Percentiles rank a stretch among this genome's conserved stretches.
These are phyloP conservation scores for Chlamydomonas sphaeroides DNA, from an alignment of 139 green algal genomes.

Conservation along the genomic window DNA sequence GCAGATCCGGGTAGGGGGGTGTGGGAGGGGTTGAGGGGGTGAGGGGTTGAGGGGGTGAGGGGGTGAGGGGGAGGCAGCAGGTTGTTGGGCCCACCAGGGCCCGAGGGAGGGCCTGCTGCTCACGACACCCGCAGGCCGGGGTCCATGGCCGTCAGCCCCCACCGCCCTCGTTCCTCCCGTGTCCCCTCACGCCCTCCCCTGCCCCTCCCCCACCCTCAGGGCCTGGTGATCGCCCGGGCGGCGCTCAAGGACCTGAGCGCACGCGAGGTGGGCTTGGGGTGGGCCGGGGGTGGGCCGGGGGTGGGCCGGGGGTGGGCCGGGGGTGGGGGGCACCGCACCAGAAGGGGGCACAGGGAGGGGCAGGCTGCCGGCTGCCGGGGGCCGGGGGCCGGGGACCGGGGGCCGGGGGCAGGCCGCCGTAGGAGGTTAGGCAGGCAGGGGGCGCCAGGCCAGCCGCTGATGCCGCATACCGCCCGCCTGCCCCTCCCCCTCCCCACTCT, in stretches of 20 bases:
- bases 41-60: neutral
- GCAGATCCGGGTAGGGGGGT: constrained; percentile 5
- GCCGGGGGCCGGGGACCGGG: too few species aligned
- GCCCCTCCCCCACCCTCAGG: neutral
- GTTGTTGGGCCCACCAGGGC: neutral
- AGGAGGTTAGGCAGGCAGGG: too few species aligned
- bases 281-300: too few species aligned
- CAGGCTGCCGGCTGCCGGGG: too few species aligned
- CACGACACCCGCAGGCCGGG: neutral
- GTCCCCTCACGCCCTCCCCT: too few species aligned
- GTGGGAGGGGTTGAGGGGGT: neutral
- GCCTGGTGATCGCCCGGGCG: neutral
- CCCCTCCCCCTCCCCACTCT: neutral
- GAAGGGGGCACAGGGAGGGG: too few species aligned
- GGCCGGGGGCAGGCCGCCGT: too few species aligned
- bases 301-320: too few species aligned
- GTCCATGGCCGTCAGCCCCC: too few species aligned
- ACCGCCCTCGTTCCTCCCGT: neutral
- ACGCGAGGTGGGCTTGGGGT: neutral
- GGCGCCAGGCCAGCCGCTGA: too few species aligned
- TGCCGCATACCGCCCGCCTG: too few species aligned
- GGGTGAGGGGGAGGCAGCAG: neutral
- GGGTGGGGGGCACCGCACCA: too few species aligned
- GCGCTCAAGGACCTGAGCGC: constrained; percentile 26
- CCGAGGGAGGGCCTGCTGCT: neutral